Conservation (phyloP, 2,329 filamentous ascomycete species). For the Colletotrichum chrysophilum region DNA sequence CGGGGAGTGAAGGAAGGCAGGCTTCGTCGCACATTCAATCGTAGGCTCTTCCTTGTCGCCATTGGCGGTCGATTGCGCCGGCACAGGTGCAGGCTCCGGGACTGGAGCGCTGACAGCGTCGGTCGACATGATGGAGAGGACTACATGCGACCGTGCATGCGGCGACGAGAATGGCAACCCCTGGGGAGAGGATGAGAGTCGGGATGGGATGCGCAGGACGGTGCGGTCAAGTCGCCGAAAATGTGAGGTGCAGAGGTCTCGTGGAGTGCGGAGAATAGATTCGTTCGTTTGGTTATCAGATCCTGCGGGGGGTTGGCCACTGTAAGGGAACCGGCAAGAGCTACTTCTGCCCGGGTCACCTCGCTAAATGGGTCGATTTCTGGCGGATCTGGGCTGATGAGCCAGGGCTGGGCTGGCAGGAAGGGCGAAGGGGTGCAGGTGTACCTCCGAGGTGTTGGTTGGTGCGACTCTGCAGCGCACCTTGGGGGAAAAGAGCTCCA, state of each 20-base stretch:
- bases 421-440: not conserved
- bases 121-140: slow-evolving; percentile 56
- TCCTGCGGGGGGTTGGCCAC: slow-evolving; percentile 22
- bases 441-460: slow-evolving; percentile 4
- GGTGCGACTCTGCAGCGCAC: not conserved
- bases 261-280: slow-evolving; percentile 21
- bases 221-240: slow-evolving; percentile 16
- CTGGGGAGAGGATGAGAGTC: not conserved
- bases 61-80: slow-evolving; percentile 24
- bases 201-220: not conserved
- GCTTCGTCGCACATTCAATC: slow-evolving; percentile 43
- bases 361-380: slow-evolving; percentile 27
- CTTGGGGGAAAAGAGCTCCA: not conserved
- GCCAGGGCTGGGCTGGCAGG: slow-evolving; percentile 13
- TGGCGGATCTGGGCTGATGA: slow-evolving; percentile 28
- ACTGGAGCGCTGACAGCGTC: slow-evolving; percentile 56
- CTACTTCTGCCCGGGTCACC: slow-evolving; percentile 10
- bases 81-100: slow-evolving; percentile 39
- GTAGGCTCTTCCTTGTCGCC: slow-evolving; percentile 25
- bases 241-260: slow-evolving; percentile 20
- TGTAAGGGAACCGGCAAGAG: slow-evolving; percentile 9
- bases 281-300: slow-evolving; percentile 23
- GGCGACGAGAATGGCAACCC: not conserved
- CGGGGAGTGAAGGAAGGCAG: slow-evolving; percentile 63
- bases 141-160: slow-evolving; percentile 47